Evolutionary conservation across 805 yeast species (phyloP).

Genomic region (Cyberlindnera sargentensis): DNA sequence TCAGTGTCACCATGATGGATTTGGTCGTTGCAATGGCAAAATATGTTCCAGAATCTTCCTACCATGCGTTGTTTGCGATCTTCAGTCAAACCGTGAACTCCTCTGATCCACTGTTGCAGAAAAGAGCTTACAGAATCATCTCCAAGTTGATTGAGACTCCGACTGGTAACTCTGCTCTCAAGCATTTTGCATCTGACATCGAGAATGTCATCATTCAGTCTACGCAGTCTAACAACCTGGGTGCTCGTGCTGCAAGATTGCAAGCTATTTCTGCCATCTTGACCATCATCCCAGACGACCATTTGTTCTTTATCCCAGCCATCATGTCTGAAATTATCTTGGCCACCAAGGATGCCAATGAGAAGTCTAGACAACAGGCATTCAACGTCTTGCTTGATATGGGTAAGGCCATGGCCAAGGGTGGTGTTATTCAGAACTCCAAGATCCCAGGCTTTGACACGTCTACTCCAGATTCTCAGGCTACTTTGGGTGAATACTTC

Average conservation of each 20-base stretch:
- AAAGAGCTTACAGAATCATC: constrained; percentile 80
- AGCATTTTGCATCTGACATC: constrained; percentile 47
- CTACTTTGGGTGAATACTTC: constrained; percentile 74
- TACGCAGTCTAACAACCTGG: constrained; percentile 50
- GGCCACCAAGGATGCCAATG: constrained; percentile 88
- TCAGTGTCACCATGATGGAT: constrained; percentile 86
- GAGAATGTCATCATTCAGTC: constrained; percentile 52
- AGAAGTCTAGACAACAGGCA: constrained; percentile 79
- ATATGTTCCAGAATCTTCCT: constrained; percentile 65
- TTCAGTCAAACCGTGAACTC: constrained; percentile 58
- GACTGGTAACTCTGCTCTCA: constrained; percentile 49
- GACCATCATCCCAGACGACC: constrained; percentile 52
- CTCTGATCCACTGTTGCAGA: constrained; percentile 67
- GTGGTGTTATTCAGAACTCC: constrained; percentile 60
- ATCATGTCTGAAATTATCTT: constrained; percentile 82
- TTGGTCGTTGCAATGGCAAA: constrained; percentile 81
- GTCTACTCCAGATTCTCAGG: constrained; percentile 53
- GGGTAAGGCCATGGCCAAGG: constrained; percentile 67
- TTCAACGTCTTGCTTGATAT: constrained; percentile 68
- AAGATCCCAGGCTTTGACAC: constrained; percentile 61
- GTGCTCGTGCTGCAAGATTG: constrained; percentile 79
- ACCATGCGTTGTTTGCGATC: constrained; percentile 70
- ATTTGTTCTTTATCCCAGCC: constrained; percentile 73
- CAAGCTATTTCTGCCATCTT: constrained; percentile 57
- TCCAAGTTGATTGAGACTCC: constrained; percentile 65